Base-by-base conservation (phyloP, 2,329 filamentous ascomycete genomes). In the Zarea fungicola region DNA sequence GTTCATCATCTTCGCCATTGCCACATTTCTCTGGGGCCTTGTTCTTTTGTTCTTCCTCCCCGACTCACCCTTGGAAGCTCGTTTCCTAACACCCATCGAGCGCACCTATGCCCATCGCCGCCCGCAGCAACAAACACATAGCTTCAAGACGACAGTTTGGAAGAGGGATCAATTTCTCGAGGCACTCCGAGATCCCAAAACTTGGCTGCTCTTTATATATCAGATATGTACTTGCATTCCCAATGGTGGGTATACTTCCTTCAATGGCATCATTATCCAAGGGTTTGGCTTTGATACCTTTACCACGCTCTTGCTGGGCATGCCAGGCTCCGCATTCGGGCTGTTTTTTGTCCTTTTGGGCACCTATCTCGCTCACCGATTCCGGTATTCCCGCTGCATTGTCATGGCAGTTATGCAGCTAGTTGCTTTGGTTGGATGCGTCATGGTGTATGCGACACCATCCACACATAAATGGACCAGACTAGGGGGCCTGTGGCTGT, bases 231-330 rank as follows among this genome's bases (percentile, higher is more conserved):
- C 81, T 32, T 83, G 83, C 58, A 72, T 81, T 21, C 78, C 77
- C 3, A 76, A 78, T 1, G 66, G 70, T 9, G 78, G 83, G 4
- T 77, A 75, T 6, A 82, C 77, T 56, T 77, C 74, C 6, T 84
- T 84, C 48, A 79, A 79, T 0, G 78, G 80, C 0, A 62, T 83
- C n/a, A 81, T 84, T 49, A 60, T 84, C 5, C 64, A 65, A 6
- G 77, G 77, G 0, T 68, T 84, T 3, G 78, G 78, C 0, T 82
- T 76, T 55, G 71, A 78, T 61, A 74, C 75, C 47, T 77, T 74
- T 60, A 67, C 55, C 7, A 78, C 78, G 0, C 77, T 75, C 3
- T 63, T 84, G 4, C 67, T 84, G 10, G 83, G 80, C 56, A 83
- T 83, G 56, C 80, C 80, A 1, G 45, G 45, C 21, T 42, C 36